Evolutionary conservation across 768 basidiomycete genomes (phyloP).

Genomic region (Asterophora lycoperdoides): DNA sequence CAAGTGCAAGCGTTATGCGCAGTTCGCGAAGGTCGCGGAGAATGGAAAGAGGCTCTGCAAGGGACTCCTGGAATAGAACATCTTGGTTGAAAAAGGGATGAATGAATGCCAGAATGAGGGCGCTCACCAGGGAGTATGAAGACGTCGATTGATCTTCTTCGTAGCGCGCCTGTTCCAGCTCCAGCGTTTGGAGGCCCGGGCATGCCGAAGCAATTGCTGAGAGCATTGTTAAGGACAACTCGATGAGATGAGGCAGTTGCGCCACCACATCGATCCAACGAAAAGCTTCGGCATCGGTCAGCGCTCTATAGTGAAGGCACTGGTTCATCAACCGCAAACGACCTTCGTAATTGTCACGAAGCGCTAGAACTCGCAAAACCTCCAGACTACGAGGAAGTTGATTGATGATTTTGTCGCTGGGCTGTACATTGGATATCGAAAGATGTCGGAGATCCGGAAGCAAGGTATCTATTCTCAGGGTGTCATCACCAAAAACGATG

Average conservation of each 20-base stretch:
- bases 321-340: background rate
- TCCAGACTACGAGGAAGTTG: constrained; percentile 1
- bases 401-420: background rate
- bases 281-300: background rate
- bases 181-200: background rate
- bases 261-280: background rate
- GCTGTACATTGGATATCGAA: constrained; percentile 3
- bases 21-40: too few relatives aligned
- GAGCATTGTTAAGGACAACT: background rate
- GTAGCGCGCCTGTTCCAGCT: constrained; percentile 2
- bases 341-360: too few relatives aligned
- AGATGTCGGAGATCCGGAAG: background rate
- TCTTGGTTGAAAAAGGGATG: too few relatives aligned
- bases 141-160: background rate
- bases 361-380: background rate
- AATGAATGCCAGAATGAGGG: too few relatives aligned
- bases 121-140: too few relatives aligned
- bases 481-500: too few relatives aligned
- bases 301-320: background rate
- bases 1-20: too few relatives aligned
- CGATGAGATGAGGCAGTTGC: background rate
- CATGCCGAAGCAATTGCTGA: background rate
- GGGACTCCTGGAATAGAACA: too few relatives aligned
- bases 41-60: too few relatives aligned
- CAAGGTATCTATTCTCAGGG: too few relatives aligned